These are phyloP conservation scores for Cardiospermum halicacabum DNA, from an alignment of 345 rosid genomes.

Conservation along the genomic window DNA sequence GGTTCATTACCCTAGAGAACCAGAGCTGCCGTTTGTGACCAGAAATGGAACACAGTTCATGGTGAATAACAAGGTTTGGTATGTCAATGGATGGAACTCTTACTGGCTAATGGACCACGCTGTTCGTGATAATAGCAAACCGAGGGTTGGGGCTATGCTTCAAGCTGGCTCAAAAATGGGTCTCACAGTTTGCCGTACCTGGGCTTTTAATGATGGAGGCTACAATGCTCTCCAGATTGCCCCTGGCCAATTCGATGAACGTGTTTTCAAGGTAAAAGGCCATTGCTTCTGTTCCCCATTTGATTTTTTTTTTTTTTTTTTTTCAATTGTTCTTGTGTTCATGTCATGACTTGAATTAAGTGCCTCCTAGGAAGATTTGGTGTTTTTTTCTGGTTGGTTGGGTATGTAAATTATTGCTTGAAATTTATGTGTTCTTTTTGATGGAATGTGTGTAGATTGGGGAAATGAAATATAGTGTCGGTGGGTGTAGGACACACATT, in stretches of 20 bases:
- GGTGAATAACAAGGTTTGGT: conserved; percentile 55
- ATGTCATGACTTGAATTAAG: too few relatives aligned
- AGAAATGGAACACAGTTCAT: conserved; percentile 71
- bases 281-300: neutral
- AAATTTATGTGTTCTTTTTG: neutral
- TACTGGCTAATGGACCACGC: conserved; percentile 96
- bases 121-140: conserved; percentile 54
- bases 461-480: conserved; percentile 1
- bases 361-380: neutral
- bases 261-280: conserved; percentile 65
- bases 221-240: conserved; percentile 90
- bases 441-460: neutral
- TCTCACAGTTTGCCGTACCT: conserved; percentile 86
- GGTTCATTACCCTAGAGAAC: conserved; percentile 26
- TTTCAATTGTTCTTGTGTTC: neutral
- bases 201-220: conserved; percentile 96
- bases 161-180: conserved; percentile 88
- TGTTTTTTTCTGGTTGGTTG: neutral
- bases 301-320: neutral
- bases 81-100: conserved; percentile 90
- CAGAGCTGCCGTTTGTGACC: conserved; percentile 49
- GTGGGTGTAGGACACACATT: neutral
- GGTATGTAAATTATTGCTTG: conserved; percentile 1
- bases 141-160: conserved; percentile 62
- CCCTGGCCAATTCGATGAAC: conserved; percentile 84